A percentile compares a stretch with the other conserved stretches of the same genome.
Conservation (phyloP, 495 filamentous ascomycete genomes). For the Podospora conica region DNA sequence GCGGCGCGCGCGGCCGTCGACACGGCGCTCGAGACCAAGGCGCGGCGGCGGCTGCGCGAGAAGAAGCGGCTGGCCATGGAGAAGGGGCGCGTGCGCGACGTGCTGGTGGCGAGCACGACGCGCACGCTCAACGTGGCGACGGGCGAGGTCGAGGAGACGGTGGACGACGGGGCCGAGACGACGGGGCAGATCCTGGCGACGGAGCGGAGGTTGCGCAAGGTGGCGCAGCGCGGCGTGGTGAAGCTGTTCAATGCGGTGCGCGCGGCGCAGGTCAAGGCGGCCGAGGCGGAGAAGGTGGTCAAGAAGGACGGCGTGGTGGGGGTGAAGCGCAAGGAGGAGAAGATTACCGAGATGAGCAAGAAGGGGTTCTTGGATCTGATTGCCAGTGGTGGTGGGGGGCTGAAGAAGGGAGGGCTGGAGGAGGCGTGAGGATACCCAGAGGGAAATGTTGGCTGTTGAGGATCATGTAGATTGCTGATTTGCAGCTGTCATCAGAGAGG, state of each 20-base stretch:
- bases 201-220: slow-evolving; percentile 77
- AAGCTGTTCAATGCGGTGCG: slow-evolving; percentile 95
- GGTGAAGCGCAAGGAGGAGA: slow-evolving; percentile 66
- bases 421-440: slow-evolving; percentile 34
- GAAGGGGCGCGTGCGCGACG: slow-evolving; percentile 79
- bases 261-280: slow-evolving; percentile 78
- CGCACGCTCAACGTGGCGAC: slow-evolving; percentile 37
- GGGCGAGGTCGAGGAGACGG: slow-evolving; percentile 36
- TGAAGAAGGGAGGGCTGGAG: slow-evolving; percentile 46
- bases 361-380: slow-evolving; percentile 93
- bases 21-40: slow-evolving; percentile 70
- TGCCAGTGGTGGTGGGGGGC: slow-evolving; percentile 51
- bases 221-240: slow-evolving; percentile 83
- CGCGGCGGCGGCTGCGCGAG: slow-evolving; percentile 67
- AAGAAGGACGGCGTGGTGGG: slow-evolving; percentile 70
- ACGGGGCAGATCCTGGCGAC: slow-evolving; percentile 60
- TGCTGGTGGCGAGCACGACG: slow-evolving; percentile 50
- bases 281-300: slow-evolving; percentile 63
- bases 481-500: slow-evolving; percentile 6
- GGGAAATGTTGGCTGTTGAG: not conserved
- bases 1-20: slow-evolving; percentile 62
- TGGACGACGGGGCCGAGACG: slow-evolving; percentile 33
- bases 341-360: slow-evolving; percentile 89
- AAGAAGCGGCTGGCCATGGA: slow-evolving; percentile 78
- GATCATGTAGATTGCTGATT: not conserved